Evolutionary conservation across 2,329 filamentous ascomycete genomes (phyloP), one percentile per base, ranked within the genome.

Genomic region (Epichloe glyceriae): DNA sequence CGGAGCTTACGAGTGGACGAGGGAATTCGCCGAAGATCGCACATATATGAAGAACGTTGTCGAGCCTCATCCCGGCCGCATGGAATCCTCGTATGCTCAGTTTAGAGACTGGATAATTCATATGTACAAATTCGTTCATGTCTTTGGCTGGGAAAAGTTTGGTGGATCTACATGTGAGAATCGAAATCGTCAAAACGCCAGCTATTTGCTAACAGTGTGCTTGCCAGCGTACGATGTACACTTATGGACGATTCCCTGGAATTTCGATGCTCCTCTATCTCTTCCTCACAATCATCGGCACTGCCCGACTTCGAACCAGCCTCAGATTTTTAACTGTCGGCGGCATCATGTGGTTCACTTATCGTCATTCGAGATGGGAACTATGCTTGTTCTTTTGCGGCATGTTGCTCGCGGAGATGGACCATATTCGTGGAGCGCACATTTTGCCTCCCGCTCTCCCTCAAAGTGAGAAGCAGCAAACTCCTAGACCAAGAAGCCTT

Each of bases 231-330:
- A 80, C 57, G 76, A 81, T 57, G 70, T 76, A 26, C 79, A 82
- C 54, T 63, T 82, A 22, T 82, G 79, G 79, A 82, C 79, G 5
- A 81, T 82, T 42, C 78, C 3, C 71, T 80, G 45, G 79, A 82
- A 60, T 80, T 78, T 58, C 70, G 74, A 53, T 76, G 73, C 60
- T 79, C 76, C 71, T 82, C 60, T 69, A 76, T 52, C 68, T 82
- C 10, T 82, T 81, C 61, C 62, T 80, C 7, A 67, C 70, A 12
- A 62, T 79, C 20, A 53, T 79, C 4, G 77, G 70, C 19, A 70
- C 74, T 10, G 73, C 73, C 5, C 67, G 73, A 26, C 60, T 79
- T 34, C 68, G 68, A 38, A 68, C 65, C 11, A 52, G 52, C 20
- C 56, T 71, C 43, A 68, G 79, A 19, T 64, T 74, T 33, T 53